These are phyloP conservation scores for Talaromyces verruculosus DNA, from an alignment of 2,329 filamentous ascomycete species.

Conservation along the genomic window DNA sequence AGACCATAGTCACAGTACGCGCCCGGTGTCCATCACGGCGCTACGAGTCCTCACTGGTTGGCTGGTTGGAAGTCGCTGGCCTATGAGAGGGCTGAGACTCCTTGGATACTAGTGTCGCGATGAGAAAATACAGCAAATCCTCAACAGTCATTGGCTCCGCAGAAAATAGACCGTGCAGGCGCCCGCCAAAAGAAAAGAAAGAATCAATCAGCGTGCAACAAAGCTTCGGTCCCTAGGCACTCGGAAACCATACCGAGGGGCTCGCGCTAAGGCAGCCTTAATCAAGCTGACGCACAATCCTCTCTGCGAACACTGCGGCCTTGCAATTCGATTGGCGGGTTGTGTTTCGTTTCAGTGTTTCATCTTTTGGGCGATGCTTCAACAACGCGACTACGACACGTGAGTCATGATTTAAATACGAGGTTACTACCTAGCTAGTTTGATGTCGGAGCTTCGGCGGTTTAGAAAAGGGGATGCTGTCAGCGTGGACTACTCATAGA, in stretches of 20 bases:
- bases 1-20: slow-evolving; percentile 30
- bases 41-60: slow-evolving; percentile 26
- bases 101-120: not conserved
- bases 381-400: slow-evolving; percentile 8
- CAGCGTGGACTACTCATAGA: not conserved
- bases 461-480: not conserved
- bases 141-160: not conserved
- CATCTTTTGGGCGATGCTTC: slow-evolving; percentile 1
- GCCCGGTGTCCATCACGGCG: slow-evolving; percentile 29
- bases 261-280: slow-evolving; percentile 9
- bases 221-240: not conserved
- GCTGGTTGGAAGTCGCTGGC: slow-evolving; percentile 18
- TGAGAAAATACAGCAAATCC: not conserved
- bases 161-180: not conserved
- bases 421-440: not conserved
- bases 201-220: slow-evolving; percentile 12
- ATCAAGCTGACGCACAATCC: slow-evolving; percentile 14
- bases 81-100: slow-evolving; percentile 8
- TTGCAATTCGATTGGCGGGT: not conserved
- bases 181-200: slow-evolving; percentile 1
- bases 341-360: slow-evolving; percentile 16
- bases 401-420: slow-evolving; percentile 9
- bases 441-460: not conserved
- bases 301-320: not conserved
- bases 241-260: slow-evolving; percentile 18